Base-by-base conservation (phyloP, 2,329 filamentous ascomycete species). In the Fusarium keratoplasticum region DNA sequence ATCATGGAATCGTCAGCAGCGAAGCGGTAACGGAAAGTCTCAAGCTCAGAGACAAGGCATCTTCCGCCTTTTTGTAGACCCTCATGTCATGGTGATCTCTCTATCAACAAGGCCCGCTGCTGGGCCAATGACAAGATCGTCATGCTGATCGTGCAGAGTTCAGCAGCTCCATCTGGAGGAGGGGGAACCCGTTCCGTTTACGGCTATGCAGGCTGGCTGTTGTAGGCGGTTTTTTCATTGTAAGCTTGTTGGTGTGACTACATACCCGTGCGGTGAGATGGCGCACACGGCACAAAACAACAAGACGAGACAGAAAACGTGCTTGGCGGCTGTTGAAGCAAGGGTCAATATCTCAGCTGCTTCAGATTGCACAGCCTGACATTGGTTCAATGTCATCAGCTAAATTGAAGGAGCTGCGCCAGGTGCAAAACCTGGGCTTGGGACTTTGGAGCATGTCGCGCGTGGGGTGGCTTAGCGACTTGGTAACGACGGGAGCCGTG, bases 121-220 rank as follows among this genome's bases (percentile, higher is more conserved):
- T 54, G 64, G 69, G 74, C 73, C 76, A 78, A 78, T 77, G 58
- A 61, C 22, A 58, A 38, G 65, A 74, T 70, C 64, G 58, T 59
- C 63, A 67, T 76, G 73, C 40, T 73, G 71, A 75, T 75, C 61
- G 55, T 65, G 67, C 57, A 44, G 25, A 47, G 36, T 73, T 50
- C 7, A 69, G 59, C 27, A 68, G 33, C 50, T 44, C 31, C 29
- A 66, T n/a, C 18, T 40, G 18, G 33, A 59, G 47, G 47, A n/a
- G 25, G 25, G 25, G 25, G 18, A 52, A n/a, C 44, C 25, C 16
- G 47, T 57, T 57, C 52, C 14, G 31, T 57, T 57, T 35, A 57
- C 31, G 31, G 52, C 20, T 52, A 64, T 57, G 61, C 36, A 64
- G 42, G 44, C 36, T 55, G 47, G 44, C 25, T 29, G 61, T 63